Conservation (phyloP, 306 rosid genomes). For the Dalbergia cochinchinensis region DNA sequence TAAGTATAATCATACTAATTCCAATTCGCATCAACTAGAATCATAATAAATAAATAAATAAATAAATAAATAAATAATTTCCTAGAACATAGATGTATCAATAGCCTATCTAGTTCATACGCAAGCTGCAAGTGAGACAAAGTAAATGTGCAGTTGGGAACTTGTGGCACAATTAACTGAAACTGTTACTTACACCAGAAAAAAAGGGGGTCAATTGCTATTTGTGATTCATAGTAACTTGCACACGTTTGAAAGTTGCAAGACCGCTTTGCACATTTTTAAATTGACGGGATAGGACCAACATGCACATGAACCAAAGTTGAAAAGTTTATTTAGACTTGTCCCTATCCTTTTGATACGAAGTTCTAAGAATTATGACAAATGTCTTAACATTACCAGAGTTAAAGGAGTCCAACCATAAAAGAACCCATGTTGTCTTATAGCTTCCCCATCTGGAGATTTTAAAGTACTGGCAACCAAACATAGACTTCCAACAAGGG, state of each 20-base stretch:
- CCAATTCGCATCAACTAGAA: slow-evolving; percentile 26
- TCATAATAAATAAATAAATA: slow-evolving; percentile 1
- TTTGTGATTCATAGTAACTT: not conserved
- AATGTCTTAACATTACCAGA: slow-evolving; percentile 61
- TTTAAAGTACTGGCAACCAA: slow-evolving; percentile 76
- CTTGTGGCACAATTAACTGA: slow-evolving; percentile 14
- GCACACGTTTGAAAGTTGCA: not conserved
- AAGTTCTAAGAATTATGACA: slow-evolving; percentile 19
- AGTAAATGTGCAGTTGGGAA: not conserved
- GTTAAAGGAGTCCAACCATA: slow-evolving; percentile 88
- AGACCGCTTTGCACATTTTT: not conserved
- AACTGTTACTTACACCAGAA: not conserved
- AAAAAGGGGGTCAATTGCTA: not conserved
- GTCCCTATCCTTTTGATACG: not conserved
- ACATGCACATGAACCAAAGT: not conserved
- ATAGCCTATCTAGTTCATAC: slow-evolving; percentile 8
- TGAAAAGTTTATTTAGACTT: not conserved
- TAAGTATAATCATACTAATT: slow-evolving; percentile 2
- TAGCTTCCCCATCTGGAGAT: slow-evolving; percentile 95
- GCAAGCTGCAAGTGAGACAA: not conserved
- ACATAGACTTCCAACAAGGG: slow-evolving; percentile 88
- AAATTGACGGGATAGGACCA: not conserved
- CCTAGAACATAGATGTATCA: slow-evolving; percentile 21
- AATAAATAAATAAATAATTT: not conserved
- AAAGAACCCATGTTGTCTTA: slow-evolving; percentile 77